Evolutionary conservation across 257 asterid genomes (phyloP), one percentile per base, ranked within the genome.

Genomic region (Rehmannia glutinosa): DNA sequence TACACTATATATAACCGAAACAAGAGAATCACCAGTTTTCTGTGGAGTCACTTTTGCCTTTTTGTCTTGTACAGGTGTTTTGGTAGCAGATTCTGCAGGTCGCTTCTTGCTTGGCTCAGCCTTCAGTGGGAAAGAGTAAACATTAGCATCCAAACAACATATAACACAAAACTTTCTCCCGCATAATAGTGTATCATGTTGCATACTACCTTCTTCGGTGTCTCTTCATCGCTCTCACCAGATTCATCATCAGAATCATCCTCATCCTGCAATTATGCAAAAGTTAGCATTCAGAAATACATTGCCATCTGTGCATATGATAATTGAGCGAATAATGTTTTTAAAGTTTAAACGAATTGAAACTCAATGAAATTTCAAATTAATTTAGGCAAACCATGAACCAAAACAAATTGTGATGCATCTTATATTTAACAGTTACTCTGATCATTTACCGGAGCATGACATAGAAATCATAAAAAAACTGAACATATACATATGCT

Each of bases 11-110:
- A 36, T 32, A 24, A 76, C 79, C 62, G 42, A 19, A 32, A 51
- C 2, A 13, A 28, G 32, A 58, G 8, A n/a, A 62, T 60, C 23
- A 93, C 99, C 99, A 73, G 91, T 83, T 77, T 79, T 90, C 72
- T 88, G 92, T 0, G 99, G 97, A 32, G 99, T 88, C 10, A 73
- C 78, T 79, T 93, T 93, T 1, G 92, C 95, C 81, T 85, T 93
- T 52, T 93, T 93, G 12, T 59, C 89, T 9, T 83, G 77, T 49
- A 74, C 84, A 0, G 99, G 99, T 3, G 99, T 88, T 87, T 71
- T 88, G 61, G 85, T 65, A 39, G 86, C 81, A 59, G 81, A 81
- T 53, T 76, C 95, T 1, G 84, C 70, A 36, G 79, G 63, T 41
- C 97, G 82, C 75, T 83, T 90, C 84, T 90, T 93, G 73, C 84